Base-by-base conservation (phyloP, 352 stramenopile genomes). In the Globisporangium alternatum region DNA sequence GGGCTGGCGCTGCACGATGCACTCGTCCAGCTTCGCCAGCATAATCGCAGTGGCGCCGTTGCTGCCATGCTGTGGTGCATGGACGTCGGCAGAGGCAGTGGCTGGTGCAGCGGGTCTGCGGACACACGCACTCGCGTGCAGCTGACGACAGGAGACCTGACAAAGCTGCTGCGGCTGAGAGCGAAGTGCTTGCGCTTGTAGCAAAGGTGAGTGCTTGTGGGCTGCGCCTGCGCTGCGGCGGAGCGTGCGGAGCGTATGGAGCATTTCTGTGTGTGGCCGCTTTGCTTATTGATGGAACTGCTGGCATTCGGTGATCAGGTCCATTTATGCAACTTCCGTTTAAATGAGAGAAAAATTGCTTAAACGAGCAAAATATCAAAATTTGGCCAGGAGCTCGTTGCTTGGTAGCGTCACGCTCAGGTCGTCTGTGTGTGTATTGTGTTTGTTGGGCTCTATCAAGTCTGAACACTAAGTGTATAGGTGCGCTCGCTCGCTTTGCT, bases 21-120 rank as follows among this genome's bases (percentile, higher is more conserved):
- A 75, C 21, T 62, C 64, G 61, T 87, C 74, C 61, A 84, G 66
- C 37, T 69, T 66, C 43, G 57, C 66, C 21, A 78, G 61, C 21
- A 62, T 19, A 45, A 25, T 8, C 51, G 35, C 47, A n/a, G 33
- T n/a, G 47, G 19, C 22, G 33, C 21, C 31, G 33, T 51, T 17
- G 35, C 31, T 13, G 17, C 22, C 15, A 10, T 47, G 41, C 41
- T 22, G 53, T 21, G 33, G 10, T 2, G 33, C 35, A 35, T 21
- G 17, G 25, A 28, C 25, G 33, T 22, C 19, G 33, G 25, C 25
- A 5, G 52, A 17, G n/a, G 5, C 19, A 58, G 52, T 21, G n/a
- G 37, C 33, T 22, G 53, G 25, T 22, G 48, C 21, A 17, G 35
- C 21, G 22, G 53, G 21, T 33, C 37, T 35, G 22, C 12, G 53